A percentile compares a stretch with the other conserved stretches of the same genome.
Conservation (phyloP, 805 yeast species). For the Zygotorulaspora sp. region DNA sequence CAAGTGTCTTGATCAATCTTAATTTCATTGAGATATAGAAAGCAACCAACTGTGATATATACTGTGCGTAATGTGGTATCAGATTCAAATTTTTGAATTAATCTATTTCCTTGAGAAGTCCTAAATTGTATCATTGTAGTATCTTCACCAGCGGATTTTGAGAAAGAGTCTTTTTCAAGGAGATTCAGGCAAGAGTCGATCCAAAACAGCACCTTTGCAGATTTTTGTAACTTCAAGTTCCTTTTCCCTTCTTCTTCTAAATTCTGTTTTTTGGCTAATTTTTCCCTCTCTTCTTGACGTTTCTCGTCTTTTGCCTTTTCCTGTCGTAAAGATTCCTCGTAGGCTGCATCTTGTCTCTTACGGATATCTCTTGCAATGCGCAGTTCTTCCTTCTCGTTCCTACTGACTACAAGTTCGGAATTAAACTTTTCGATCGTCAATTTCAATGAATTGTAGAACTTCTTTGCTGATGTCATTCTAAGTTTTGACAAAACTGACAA, state of each 20-base stretch:
- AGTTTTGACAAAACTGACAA: slow-evolving; percentile 35
- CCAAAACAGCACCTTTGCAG: slow-evolving; percentile 23
- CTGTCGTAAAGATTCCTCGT: slow-evolving; percentile 51
- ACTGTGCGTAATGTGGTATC: slow-evolving; percentile 21
- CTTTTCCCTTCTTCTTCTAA: slow-evolving; percentile 12
- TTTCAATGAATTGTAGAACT: slow-evolving; percentile 37
- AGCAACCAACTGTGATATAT: slow-evolving; percentile 26
- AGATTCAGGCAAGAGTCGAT: slow-evolving; percentile 19
- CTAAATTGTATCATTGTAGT: slow-evolving; percentile 32
- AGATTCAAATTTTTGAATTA: slow-evolving; percentile 24
- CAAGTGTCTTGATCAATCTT: slow-evolving; percentile 75
- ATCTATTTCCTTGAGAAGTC: slow-evolving; percentile 30
- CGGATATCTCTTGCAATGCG: slow-evolving; percentile 53
- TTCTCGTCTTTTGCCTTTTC: slow-evolving; percentile 53
- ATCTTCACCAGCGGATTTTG: slow-evolving; percentile 3
- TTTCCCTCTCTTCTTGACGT: slow-evolving; percentile 31
- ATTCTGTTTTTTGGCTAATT: slow-evolving; percentile 6
- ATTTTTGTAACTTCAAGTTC: slow-evolving; percentile 15
- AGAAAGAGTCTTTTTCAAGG: slow-evolving; percentile 2
- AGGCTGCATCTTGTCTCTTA: slow-evolving; percentile 64
- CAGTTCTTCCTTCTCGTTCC: slow-evolving; percentile 57
- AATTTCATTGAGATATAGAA: slow-evolving; percentile 30
- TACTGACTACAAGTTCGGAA: slow-evolving; percentile 56
- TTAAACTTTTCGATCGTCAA: slow-evolving; percentile 50
- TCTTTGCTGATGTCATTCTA: slow-evolving; percentile 29